Evolutionary conservation across 371 early-diverging fungal species (phyloP).

Genomic region (Mortierella sp.): DNA sequence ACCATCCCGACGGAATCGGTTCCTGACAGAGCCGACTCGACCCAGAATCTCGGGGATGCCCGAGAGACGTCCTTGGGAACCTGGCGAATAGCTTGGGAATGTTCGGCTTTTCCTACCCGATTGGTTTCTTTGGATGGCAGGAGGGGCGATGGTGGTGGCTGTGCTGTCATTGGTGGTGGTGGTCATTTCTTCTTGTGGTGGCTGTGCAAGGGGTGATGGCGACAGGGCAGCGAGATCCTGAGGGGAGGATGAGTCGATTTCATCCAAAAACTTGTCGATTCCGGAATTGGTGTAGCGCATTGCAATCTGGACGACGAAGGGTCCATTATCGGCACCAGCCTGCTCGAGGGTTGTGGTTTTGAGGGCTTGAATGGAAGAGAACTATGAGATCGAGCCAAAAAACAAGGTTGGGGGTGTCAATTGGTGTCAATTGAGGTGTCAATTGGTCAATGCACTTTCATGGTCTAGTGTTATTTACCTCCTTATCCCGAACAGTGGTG

Average conservation of each 20-base stretch:
- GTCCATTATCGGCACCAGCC: conserved; percentile 56
- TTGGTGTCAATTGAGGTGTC: too few species aligned
- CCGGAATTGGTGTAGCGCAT: conserved; percentile 49
- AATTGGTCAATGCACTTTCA: too few species aligned
- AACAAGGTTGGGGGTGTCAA: neutral
- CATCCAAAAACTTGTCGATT: conserved; percentile 50
- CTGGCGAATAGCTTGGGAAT: neutral
- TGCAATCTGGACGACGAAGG: conserved; percentile 56
- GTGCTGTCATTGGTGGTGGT: too few species aligned
- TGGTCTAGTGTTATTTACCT: conserved; percentile 24
- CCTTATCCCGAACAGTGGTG: conserved; percentile 16
- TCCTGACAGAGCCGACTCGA: neutral
- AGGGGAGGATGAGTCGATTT: conserved; percentile 15
- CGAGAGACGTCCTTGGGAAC: neutral
- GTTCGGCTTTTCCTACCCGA: too few species aligned
- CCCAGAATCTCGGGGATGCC: neutral
- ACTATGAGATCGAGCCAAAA: conserved; percentile 34
- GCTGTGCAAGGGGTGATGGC: neutral
- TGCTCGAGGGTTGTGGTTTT: conserved; percentile 57
- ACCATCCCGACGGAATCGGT: neutral
- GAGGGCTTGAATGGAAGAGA: conserved; percentile 51
- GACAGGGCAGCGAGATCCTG: neutral
- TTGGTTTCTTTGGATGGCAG: too few species aligned
- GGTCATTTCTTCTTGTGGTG: too few species aligned
- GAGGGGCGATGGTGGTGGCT: too few species aligned